Conservation (phyloP, 805 yeast species). For the Yueomyces sp. region DNA sequence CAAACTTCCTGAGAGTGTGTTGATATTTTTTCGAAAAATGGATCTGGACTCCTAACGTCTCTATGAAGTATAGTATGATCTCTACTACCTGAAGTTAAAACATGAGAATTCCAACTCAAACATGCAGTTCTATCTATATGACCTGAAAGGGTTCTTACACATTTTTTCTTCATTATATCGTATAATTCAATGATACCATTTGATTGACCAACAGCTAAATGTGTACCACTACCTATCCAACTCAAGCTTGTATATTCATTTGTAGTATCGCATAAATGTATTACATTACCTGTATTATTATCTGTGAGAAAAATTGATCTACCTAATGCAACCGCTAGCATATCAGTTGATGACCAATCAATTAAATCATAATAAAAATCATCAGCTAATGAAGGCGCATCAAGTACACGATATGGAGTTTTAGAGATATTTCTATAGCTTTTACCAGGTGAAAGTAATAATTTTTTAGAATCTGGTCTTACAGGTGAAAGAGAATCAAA, state of each 20-base stretch:
- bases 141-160: conserved; percentile 86
- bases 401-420: conserved; percentile 84
- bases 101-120: conserved; percentile 87
- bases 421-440: conserved; percentile 66
- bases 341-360: conserved; percentile 90
- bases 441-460: conserved; percentile 71
- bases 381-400: conserved; percentile 91
- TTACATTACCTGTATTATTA: conserved; percentile 72
- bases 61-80: conserved; percentile 78
- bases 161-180: conserved; percentile 75
- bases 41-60: conserved; percentile 81
- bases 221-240: conserved; percentile 94
- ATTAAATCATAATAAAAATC: conserved; percentile 85
- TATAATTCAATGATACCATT: conserved; percentile 85
- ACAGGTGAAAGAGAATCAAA: conserved; percentile 67
- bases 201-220: conserved; percentile 82
- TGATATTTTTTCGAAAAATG: conserved; percentile 56
- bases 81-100: conserved; percentile 75
- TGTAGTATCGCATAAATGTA: conserved; percentile 60
- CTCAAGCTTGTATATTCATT: conserved; percentile 74
- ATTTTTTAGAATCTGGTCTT: conserved; percentile 70
- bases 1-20: conserved; percentile 90
- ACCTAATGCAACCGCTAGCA: conserved; percentile 82
- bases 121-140: conserved; percentile 78
- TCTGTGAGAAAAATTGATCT: conserved; percentile 85